Evolutionary conservation across 306 rosid species (phyloP), one percentile per base, ranked within the genome.

Genomic region (Vicia villosa): DNA sequence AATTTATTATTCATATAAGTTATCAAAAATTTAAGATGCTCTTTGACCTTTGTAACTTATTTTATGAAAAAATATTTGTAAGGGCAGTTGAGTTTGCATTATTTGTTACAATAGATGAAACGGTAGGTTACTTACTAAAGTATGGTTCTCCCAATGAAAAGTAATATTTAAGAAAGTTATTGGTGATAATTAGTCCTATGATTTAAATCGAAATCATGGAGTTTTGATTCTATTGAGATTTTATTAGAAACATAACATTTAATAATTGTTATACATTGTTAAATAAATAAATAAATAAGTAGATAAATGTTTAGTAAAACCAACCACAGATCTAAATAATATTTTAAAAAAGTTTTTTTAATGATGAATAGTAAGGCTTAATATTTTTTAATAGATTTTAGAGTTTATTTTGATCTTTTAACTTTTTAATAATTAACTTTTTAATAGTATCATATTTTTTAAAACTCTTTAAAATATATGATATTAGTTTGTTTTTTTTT

Each of bases 61-160:
- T 73, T 72, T 79, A 13, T 11, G 61, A 6, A 37, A 5, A 57
- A 61, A 76, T 56, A 49, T 50, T 81, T 49, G 73, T 72, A n/a
- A 50, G 57, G 78, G 68, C 59, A 34, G 78, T 76, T 84, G 82
- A 77, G 76, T 69, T 56, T 68, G 70, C 74, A 49, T 61, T 70
- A 70, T 76, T 62, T 66, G 42, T 68, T 54, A 68, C 54, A 51
- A 52, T 61, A 24, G 77, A 72, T 62, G 43, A 72, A 21, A 67
- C 58, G 61, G 82, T 70, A 58, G 83, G 85, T 82, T 74, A 77
- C 82, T 81, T 69, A 60, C 82, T 77, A 74, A 82, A 81, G 80
- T 38, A 65, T 21, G 56, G 38, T 80, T 70, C 77, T 60, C 66
- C 46, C 2, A 34, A 16, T 4, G 20, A 52, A 61, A 66, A 41